These are phyloP conservation scores for Ceratocystis destructans DNA, from an alignment of 2,329 filamentous ascomycete genomes.

Conservation along the genomic window DNA sequence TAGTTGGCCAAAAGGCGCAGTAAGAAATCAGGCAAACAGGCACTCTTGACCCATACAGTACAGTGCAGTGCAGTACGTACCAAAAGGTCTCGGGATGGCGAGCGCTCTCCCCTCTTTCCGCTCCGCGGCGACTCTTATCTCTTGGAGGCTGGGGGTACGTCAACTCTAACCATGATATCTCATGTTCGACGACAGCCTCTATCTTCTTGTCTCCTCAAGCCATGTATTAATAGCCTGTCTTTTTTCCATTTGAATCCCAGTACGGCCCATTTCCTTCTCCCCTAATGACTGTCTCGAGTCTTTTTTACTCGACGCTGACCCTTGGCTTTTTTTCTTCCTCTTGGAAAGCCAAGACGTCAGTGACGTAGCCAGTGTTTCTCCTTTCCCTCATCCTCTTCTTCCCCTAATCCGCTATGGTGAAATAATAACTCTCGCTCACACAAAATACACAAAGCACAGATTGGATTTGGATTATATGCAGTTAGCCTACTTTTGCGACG, in stretches of 20 bases:
- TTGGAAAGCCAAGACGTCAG: neutral
- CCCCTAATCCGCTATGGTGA: no score
- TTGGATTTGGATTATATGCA: neutral
- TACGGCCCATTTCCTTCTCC: neutral
- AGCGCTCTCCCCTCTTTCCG: neutral
- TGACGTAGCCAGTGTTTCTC: neutral
- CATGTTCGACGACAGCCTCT: neutral
- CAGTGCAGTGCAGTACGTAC: no score
- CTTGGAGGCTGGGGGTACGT: neutral
- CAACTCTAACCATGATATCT: neutral
- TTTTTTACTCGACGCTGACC: neutral
- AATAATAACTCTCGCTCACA: neutral
- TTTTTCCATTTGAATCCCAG: no score
- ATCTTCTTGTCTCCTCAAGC: neutral
- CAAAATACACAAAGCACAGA: neutral
- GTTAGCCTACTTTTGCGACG: slow-evolving; percentile 1
- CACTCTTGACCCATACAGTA: neutral
- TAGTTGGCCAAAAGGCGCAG: neutral
- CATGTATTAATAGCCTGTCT: neutral
- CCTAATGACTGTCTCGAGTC: neutral
- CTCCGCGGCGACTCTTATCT: neutral
- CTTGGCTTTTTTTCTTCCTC: neutral
- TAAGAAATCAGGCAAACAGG: neutral
- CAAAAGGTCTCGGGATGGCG: neutral
- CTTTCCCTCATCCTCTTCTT: neutral